phyloP scores from a whole-genome alignment of 176 grass and related monocot genomes.

The Carex scoparia region DNA sequence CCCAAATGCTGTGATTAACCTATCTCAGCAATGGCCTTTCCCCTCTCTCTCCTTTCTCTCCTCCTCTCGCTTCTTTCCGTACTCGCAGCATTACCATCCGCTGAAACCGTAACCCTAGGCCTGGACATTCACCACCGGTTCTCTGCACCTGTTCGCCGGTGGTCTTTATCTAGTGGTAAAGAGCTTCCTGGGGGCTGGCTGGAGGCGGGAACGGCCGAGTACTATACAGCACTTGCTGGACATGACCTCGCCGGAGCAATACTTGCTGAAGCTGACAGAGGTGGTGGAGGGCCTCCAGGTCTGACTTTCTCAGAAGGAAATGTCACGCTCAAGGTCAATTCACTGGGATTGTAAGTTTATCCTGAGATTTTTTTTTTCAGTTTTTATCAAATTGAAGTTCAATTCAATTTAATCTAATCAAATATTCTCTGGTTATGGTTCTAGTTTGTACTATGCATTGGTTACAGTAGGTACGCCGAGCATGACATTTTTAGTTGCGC shows the following conservation, averaged over 20 bases:
- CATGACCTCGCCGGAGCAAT: slow-evolving; percentile 46
- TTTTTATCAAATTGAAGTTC: background rate
- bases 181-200: slow-evolving; percentile 36
- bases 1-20: background rate
- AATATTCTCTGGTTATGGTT: background rate
- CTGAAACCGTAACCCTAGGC: background rate
- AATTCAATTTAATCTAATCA: background rate
- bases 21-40: slow-evolving; percentile 12
- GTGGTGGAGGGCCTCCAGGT: background rate
- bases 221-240: slow-evolving; percentile 43
- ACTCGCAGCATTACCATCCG: background rate
- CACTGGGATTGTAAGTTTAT: slow-evolving; percentile 63
- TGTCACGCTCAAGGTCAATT: slow-evolving; percentile 52
- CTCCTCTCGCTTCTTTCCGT: slow-evolving; percentile 13
- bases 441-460: slow-evolving; percentile 69
- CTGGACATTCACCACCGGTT: slow-evolving; percentile 61
- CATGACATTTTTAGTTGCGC: slow-evolving; percentile 72
- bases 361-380: background rate
- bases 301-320: slow-evolving; percentile 74
- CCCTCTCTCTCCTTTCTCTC: background rate
- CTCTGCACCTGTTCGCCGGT: slow-evolving; percentile 42
- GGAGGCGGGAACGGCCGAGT: slow-evolving; percentile 30
- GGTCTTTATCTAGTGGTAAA: slow-evolving; percentile 33
- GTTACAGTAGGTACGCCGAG: slow-evolving; percentile 76
- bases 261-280: background rate